Evolutionary conservation across 192 early-diverging fungal species (phyloP).

Genomic region (Backusella macrospora): DNA sequence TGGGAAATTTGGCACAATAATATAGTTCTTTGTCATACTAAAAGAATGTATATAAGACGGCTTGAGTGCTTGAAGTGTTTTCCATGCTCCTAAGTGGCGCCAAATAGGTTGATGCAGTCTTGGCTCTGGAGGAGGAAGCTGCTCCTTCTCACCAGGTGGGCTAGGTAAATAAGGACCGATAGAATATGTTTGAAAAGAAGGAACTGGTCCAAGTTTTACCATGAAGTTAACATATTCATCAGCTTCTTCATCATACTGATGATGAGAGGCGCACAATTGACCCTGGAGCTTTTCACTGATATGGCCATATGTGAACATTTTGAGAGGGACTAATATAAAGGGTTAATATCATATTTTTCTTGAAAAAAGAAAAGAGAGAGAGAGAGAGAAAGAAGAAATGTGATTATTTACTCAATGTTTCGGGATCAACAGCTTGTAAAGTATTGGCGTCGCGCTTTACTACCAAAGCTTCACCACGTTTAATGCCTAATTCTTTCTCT

Average conservation of each 20-base stretch:
- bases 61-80: conserved; percentile 30
- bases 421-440: conserved; percentile 34
- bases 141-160: not conserved
- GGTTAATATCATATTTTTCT: not conserved
- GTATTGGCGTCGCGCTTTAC: conserved; percentile 45
- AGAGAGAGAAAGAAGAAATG: not conserved
- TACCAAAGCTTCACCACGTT: conserved; percentile 33
- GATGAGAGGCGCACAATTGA: conserved; percentile 42
- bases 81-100: conserved; percentile 37
- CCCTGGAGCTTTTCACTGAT: conserved; percentile 34
- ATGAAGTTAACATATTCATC: conserved; percentile 46
- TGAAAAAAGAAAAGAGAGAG: not conserved
- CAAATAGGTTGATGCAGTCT: conserved; percentile 31
- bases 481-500: conserved; percentile 31
- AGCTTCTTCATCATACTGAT: conserved; percentile 40
- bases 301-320: conserved; percentile 43
- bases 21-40: conserved; percentile 45
- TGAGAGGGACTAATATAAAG: conserved; percentile 35
- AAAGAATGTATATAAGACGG: conserved; percentile 55
- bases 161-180: conserved; percentile 27
- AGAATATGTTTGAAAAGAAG: conserved; percentile 30
- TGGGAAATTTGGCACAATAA: conserved; percentile 52
- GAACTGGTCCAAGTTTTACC: conserved; percentile 34
- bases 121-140: conserved; percentile 4
- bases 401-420: conserved; percentile 31